phyloP scores from a whole-genome alignment of 352 stramenopile species.

The Pythium scleroteichum region DNA sequence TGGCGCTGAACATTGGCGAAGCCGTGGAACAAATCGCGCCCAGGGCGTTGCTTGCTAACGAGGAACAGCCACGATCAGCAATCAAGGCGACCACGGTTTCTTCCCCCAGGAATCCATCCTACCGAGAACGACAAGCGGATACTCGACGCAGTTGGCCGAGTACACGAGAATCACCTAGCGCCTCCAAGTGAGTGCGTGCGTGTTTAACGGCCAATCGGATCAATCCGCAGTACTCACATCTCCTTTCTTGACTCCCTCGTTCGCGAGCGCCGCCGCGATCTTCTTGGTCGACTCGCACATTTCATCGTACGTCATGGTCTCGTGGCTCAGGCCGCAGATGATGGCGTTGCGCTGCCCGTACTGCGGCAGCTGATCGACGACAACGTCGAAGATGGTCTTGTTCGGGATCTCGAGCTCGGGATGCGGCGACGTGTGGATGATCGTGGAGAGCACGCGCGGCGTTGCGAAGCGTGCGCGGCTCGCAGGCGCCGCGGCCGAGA shows the following conservation, averaged over 20 bases:
- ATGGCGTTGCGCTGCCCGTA: slow-evolving; percentile 48
- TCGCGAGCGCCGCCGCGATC: slow-evolving; percentile 46
- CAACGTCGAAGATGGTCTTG: slow-evolving; percentile 54
- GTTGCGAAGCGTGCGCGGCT: slow-evolving; percentile 24
- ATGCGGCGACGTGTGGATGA: slow-evolving; percentile 61
- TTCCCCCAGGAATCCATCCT: neutral
- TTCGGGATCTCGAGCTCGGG: slow-evolving; percentile 49
- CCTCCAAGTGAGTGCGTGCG: too few relatives aligned
- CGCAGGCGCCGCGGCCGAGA: too few relatives aligned
- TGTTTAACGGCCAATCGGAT: too few relatives aligned
- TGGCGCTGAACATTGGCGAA: slow-evolving; percentile 51
- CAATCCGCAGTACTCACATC: slow-evolving; percentile 51
- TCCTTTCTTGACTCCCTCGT: slow-evolving; percentile 52
- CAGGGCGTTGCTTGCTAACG: slow-evolving; percentile 30
- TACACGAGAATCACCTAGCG: slow-evolving; percentile 55
- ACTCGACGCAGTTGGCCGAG: slow-evolving; percentile 72
- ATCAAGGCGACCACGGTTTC: neutral
- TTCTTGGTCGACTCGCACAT: slow-evolving; percentile 38
- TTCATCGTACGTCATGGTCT: slow-evolving; percentile 48
- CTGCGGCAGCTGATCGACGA: slow-evolving; percentile 36
- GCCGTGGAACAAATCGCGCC: slow-evolving; percentile 55
- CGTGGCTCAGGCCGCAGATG: slow-evolving; percentile 57
- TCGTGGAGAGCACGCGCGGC: slow-evolving; percentile 41
- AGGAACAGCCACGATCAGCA: neutral
- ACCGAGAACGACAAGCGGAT: slow-evolving; percentile 53